These are phyloP conservation scores for Hibiscus trionum DNA, from an alignment of 345 rosid species.

Conservation along the genomic window DNA sequence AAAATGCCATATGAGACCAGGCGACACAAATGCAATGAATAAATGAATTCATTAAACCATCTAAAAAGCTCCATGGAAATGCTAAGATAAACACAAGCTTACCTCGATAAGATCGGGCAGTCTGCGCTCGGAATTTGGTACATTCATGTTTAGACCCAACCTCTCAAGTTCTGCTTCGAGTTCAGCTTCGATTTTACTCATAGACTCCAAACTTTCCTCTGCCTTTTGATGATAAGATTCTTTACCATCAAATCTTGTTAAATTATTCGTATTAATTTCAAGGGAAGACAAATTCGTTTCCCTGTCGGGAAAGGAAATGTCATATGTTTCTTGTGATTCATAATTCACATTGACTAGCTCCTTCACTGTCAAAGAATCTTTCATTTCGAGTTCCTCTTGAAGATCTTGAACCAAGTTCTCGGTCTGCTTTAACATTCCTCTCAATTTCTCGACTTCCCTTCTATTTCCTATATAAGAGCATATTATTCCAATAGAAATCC, in stretches of 20 bases:
- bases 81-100: conserved; percentile 8
- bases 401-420: conserved; percentile 69
- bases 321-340: conserved; percentile 26
- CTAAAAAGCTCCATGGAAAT: not conserved
- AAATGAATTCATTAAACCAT: not conserved
- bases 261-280: conserved; percentile 14
- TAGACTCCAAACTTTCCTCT: conserved; percentile 35
- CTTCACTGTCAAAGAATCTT: conserved; percentile 51
- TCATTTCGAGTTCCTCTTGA: conserved; percentile 66
- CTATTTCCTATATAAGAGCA: conserved; percentile 42
- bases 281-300: conserved; percentile 16
- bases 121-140: conserved; percentile 17
- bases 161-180: conserved; percentile 93
- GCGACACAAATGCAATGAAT: not conserved
- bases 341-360: conserved; percentile 46
- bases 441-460: conserved; percentile 39
- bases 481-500: conserved; percentile 58
- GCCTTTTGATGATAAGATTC: conserved; percentile 29
- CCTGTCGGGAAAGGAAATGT: conserved; percentile 18
- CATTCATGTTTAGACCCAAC: conserved; percentile 62
- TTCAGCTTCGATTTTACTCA: conserved; percentile 89
- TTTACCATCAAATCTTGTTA: conserved; percentile 14
- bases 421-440: conserved; percentile 45
- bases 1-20: not conserved
- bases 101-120: conserved; percentile 44